Base-by-base conservation (phyloP, 371 early-diverging fungal genomes). In the Syncephalastrum racemosum region DNA sequence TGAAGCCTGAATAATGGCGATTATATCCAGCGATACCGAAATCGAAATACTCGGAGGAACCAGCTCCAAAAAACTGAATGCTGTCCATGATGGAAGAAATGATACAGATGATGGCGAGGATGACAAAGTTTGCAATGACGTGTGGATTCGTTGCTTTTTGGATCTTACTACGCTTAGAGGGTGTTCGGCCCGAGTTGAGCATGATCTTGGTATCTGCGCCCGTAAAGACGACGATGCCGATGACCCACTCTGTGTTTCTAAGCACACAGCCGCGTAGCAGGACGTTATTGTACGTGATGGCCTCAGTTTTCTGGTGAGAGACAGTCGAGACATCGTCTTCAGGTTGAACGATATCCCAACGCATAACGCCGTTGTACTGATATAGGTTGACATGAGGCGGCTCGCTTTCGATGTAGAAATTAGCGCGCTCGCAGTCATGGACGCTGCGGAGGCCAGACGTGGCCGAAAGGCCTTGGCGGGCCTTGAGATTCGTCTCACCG, bases 71-170 rank as follows among this genome's bases (percentile, higher is more conserved):
- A 54, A 75, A 86, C 45, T 84, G 78, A 25, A 86, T 67, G 46
- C 83, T 83, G 24, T 81, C 77, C 40, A 82, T 70, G 31, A 89
- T 69, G 7, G 84, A 79, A 25, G 84, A 80, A 20, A 85, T 72
- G 27, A 89, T 62, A 54, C 88, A 84, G 23, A 90, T 68, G 0
- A 79, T 74, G 46, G 70, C 80, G 16, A 79, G 56, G 31, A 79
- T 60, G 36, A 50, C 53, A 53, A 76, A 76, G 46, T 79, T 74
- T 42, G 75, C 72, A 67, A 78, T 66, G 12, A 76, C 90, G 66
- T 96, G 95, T 40, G 87, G 90, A 73, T 99, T 98, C 56, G 98
- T 86, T 58, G 92, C 92, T 50, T 88, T 86, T 63, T 99, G 98
- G 54, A 99, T 92, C 36, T 87, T 84, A 67, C 94, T 93, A 45